Percentiles rank a stretch among this genome's conserved stretches.
Conservation (phyloP, 1,284 basidiomycete species). For the Takashimella tepidaria region DNA sequence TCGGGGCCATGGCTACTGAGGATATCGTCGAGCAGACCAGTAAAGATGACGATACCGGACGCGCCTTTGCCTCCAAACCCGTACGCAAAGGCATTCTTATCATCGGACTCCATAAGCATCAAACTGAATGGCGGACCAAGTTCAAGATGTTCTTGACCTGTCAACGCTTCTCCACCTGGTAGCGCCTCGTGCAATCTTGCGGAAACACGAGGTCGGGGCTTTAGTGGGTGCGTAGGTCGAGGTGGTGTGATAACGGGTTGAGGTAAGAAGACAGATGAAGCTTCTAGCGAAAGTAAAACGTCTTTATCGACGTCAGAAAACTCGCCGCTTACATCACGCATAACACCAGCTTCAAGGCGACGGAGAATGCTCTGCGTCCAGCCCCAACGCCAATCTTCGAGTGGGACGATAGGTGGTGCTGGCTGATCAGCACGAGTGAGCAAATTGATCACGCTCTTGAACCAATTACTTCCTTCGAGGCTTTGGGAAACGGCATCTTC, state of each 20-base stretch:
- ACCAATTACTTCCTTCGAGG: constrained; percentile 77
- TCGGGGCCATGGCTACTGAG: constrained; percentile 51
- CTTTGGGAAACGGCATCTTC: constrained; percentile 75
- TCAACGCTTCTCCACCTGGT: constrained; percentile 29
- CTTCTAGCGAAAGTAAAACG: not conserved
- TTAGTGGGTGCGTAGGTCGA: constrained; percentile 38
- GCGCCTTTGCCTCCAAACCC: constrained; percentile 84
- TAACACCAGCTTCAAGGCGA: constrained; percentile 61
- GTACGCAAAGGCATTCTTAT: constrained; percentile 81
- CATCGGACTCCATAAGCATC: constrained; percentile 72
- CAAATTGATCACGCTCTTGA: constrained; percentile 69
- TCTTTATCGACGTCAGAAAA: not conserved
- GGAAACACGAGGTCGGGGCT: constrained; percentile 41
- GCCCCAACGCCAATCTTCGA: constrained; percentile 72
- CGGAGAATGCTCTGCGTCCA: constrained; percentile 76
- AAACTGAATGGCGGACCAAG: constrained; percentile 80
- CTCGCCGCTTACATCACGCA: constrained; percentile 11
- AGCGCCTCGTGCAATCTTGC: constrained; percentile 39
- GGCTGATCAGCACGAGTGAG: constrained; percentile 59
- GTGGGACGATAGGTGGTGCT: constrained; percentile 58
- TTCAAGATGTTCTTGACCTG: constrained; percentile 39
- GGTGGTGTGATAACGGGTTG: constrained; percentile 22
- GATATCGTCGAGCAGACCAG: constrained; percentile 77
- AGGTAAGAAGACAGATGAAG: not conserved
- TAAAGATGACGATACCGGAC: constrained; percentile 83